A percentile compares a stretch with the other conserved stretches of the same genome.
These are phyloP conservation scores for Acorus calamus DNA, from an alignment of 106 monocot species.

Conservation along the genomic window DNA sequence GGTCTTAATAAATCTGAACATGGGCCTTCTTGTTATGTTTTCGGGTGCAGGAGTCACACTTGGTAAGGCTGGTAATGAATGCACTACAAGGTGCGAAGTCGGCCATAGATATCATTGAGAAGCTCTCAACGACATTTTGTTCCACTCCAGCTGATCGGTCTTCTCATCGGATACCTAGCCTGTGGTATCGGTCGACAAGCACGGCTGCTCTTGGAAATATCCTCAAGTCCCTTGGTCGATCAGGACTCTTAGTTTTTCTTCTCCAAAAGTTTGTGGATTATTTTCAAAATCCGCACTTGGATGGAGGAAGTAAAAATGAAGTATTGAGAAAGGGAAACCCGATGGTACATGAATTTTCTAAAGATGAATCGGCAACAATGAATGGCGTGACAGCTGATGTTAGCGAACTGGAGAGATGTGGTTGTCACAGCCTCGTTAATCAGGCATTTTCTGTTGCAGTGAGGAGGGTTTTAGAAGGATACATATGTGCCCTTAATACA, in stretches of 20 bases:
- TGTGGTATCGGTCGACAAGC: constrained; percentile 71
- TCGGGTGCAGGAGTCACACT: constrained; percentile 43
- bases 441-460: constrained; percentile 85
- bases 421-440: constrained; percentile 64
- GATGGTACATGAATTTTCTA: not conserved
- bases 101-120: constrained; percentile 52
- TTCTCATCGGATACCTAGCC: constrained; percentile 27
- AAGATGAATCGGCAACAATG: not conserved
- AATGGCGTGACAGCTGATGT: not conserved
- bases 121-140: constrained; percentile 38
- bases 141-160: constrained; percentile 59
- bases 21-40: not conserved
- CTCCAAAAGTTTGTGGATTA: constrained; percentile 52
- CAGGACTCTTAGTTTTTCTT: constrained; percentile 44
- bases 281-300: constrained; percentile 19
- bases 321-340: not conserved
- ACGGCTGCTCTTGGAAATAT: constrained; percentile 46
- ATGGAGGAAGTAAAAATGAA: not conserved
- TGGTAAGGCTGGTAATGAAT: constrained; percentile 66
- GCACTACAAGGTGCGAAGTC: constrained; percentile 69
- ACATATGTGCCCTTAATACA: constrained; percentile 61
- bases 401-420: not conserved
- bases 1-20: too few relatives aligned
- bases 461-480: constrained; percentile 72
- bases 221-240: constrained; percentile 41